Conservation (phyloP, 768 basidiomycete species). For the Aureoboletus auriporus region DNA sequence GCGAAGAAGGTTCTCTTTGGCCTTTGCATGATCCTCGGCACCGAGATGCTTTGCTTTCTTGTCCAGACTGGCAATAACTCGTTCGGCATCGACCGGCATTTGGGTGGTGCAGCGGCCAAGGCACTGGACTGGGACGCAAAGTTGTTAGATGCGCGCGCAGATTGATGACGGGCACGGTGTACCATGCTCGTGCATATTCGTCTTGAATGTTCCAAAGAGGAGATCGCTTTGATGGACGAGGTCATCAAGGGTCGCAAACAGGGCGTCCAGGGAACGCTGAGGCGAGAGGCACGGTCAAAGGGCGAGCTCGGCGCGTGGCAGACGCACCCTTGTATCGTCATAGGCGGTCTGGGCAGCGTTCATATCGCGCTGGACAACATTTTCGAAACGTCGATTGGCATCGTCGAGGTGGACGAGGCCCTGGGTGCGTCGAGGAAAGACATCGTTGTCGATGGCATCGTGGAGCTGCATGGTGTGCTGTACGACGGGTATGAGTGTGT, state of each 20-base stretch:
- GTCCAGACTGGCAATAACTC: constrained; percentile 47
- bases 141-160: constrained; percentile 5
- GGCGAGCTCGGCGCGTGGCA: constrained; percentile 1
- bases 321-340: constrained; percentile 41
- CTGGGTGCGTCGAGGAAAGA: constrained; percentile 27
- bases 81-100: constrained; percentile 50
- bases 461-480: constrained; percentile 35
- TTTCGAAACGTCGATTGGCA: constrained; percentile 52
- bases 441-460: constrained; percentile 29
- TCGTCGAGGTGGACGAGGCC: constrained; percentile 54
- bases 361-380: constrained; percentile 39
- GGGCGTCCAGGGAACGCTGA: constrained; percentile 40
- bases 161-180: constrained; percentile 11
- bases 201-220: constrained; percentile 49
- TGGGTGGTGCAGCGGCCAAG: constrained; percentile 39
- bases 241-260: constrained; percentile 44
- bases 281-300: constrained; percentile 12
- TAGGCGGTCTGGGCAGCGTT: constrained; percentile 39
- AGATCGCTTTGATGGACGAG: constrained; percentile 45
- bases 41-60: constrained; percentile 44
- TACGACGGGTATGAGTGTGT: constrained; percentile 34
- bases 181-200: constrained; percentile 46
- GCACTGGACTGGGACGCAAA: constrained; percentile 37
- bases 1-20: constrained; percentile 32
- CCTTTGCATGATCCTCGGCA: constrained; percentile 30